These are phyloP conservation scores for Sugiyamaella americana DNA, from an alignment of 805 yeast species.

Conservation along the genomic window DNA sequence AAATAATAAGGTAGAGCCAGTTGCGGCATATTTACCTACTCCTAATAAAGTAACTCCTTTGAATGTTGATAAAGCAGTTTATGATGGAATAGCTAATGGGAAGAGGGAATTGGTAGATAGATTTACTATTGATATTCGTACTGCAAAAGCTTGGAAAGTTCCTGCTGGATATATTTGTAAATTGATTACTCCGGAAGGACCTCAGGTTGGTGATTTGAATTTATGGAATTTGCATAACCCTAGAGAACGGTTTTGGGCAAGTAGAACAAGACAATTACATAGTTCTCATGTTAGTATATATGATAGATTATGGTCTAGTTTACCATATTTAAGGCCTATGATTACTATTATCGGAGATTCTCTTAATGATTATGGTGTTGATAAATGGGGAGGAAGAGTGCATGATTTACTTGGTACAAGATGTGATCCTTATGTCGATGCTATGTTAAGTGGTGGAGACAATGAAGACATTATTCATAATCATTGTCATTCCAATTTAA, in stretches of 20 bases:
- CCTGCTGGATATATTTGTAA: constrained; percentile 55
- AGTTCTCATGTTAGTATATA: constrained; percentile 55
- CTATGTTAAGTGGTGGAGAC: constrained; percentile 45
- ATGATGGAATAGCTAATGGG: constrained; percentile 38
- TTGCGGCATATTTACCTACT: constrained; percentile 53
- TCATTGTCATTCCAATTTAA: constrained; percentile 62
- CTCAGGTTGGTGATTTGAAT: constrained; percentile 66
- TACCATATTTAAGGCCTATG: constrained; percentile 60
- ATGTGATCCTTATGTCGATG: constrained; percentile 65
- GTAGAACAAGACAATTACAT: constrained; percentile 61
- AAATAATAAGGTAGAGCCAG: constrained; percentile 31
- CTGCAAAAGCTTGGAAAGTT: constrained; percentile 59
- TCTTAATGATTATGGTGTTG: constrained; percentile 46
- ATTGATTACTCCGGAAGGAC: constrained; percentile 59
- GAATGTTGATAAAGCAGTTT: constrained; percentile 45
- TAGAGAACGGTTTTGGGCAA: constrained; percentile 63
- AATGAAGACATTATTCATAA: constrained; percentile 48
- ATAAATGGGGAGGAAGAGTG: constrained; percentile 59
- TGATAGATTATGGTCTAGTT: constrained; percentile 59
- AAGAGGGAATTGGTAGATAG: constrained; percentile 39
- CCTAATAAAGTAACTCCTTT: constrained; percentile 42
- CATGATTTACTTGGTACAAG: constrained; percentile 65
- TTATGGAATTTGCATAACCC: constrained; percentile 58
- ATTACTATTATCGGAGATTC: constrained; percentile 60
- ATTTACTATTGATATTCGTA: constrained; percentile 45